A percentile compares a stretch with the other conserved stretches of the same genome.
Conservation (phyloP, 805 yeast species). For the Tetrapisispora nanseiensis region DNA sequence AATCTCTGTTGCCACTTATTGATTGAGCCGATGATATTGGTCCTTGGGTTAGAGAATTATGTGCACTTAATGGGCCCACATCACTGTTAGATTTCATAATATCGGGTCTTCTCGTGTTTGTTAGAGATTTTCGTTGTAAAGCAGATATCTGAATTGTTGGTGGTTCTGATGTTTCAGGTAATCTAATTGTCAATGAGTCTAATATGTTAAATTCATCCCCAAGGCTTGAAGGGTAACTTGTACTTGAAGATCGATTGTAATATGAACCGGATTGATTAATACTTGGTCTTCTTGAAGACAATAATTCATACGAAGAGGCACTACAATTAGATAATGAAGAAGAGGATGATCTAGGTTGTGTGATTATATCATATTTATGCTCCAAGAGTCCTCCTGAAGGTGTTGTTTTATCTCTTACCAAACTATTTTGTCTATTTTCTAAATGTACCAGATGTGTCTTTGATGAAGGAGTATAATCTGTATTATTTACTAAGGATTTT, state of each 20-base stretch:
- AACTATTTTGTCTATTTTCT: too few species aligned
- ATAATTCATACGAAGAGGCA: not conserved
- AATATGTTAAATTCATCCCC: not conserved
- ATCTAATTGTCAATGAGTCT: not conserved
- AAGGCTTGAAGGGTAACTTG: not conserved
- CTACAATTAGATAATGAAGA: not conserved
- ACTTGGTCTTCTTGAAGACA: not conserved
- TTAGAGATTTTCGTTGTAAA: not conserved
- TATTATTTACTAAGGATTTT: not conserved
- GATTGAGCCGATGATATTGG: not conserved
- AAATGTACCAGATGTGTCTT: not conserved
- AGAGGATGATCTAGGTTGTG: not conserved
- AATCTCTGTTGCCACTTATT: not conserved
- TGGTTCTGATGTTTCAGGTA: not conserved
- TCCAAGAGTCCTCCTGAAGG: not conserved
- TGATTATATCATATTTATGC: not conserved
- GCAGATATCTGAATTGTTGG: not conserved
- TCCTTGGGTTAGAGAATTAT: not conserved
- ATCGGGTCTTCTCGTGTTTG: not conserved
- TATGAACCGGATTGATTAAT: not conserved
- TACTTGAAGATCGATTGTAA: not conserved
- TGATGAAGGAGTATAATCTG: not conserved
- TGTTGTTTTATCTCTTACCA: not conserved
- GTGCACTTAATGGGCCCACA: not conserved
- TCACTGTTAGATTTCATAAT: not conserved